Percentiles rank a stretch among this genome's conserved stretches.
phyloP scores from a whole-genome alignment of 495 filamentous ascomycete genomes.

The Trichocladium antarcticum region DNA sequence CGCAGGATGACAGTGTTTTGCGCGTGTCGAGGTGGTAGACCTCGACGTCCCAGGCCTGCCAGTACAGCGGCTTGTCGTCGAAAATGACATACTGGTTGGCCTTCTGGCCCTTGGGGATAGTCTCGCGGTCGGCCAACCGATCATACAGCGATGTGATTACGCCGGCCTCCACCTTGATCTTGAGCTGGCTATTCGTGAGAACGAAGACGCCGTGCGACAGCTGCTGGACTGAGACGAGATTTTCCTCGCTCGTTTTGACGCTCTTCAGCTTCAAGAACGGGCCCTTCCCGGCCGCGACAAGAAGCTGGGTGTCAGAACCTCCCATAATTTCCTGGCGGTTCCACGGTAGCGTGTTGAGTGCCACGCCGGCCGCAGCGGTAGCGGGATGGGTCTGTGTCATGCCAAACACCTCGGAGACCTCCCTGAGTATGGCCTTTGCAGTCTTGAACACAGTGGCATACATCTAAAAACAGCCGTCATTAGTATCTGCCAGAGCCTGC shows the following conservation, averaged over 20 bases:
- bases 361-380: slow-evolving; percentile 35
- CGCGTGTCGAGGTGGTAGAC: slow-evolving; percentile 88
- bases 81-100: slow-evolving; percentile 91
- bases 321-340: slow-evolving; percentile 58
- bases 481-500: background rate
- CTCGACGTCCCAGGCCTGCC: slow-evolving; percentile 99
- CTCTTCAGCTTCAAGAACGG: slow-evolving; percentile 40
- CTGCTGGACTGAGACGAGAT: slow-evolving; percentile 53
- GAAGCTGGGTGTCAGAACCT: slow-evolving; percentile 38
- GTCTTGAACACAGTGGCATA: slow-evolving; percentile 75
- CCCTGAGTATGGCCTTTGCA: slow-evolving; percentile 57
- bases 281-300: slow-evolving; percentile 40
- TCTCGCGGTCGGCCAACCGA: slow-evolving; percentile 53
- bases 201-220: slow-evolving; percentile 59
- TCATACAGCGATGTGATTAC: slow-evolving; percentile 76
- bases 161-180: slow-evolving; percentile 59
- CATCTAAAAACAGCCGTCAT: slow-evolving; percentile 32
- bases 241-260: slow-evolving; percentile 34
- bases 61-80: slow-evolving; percentile 95
- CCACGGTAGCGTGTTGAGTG: slow-evolving; percentile 81
- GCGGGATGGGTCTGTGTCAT: slow-evolving; percentile 33
- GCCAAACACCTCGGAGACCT: slow-evolving; percentile 56
- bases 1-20: slow-evolving; percentile 53
- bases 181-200: slow-evolving; percentile 63
- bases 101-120: slow-evolving; percentile 67